A percentile compares a stretch with the other conserved stretches of the same genome.
phyloP scores from a whole-genome alignment of 2,329 filamentous ascomycete genomes.

The Pseudogymnoascus sp. region DNA sequence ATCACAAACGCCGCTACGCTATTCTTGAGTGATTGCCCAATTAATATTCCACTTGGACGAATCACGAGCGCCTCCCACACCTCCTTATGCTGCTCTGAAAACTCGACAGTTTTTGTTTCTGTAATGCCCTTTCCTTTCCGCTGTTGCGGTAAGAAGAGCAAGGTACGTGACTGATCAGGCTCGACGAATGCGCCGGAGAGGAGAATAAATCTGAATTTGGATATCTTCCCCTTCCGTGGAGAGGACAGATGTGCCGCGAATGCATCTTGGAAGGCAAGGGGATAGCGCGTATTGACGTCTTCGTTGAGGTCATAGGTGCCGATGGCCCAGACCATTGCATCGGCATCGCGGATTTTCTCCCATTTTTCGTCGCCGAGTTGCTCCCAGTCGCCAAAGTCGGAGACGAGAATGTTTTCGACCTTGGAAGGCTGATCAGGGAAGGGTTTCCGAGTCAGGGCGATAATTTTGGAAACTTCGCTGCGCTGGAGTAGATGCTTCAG shows the following conservation, averaged over 20 bases:
- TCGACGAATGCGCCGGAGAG: conserved; percentile 31
- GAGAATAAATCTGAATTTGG: conserved; percentile 28
- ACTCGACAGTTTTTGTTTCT: conserved; percentile 21
- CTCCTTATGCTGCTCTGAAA: conserved; percentile 17
- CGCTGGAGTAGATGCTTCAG: conserved; percentile 30
- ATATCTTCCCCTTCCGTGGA: conserved; percentile 2
- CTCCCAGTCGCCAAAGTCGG: conserved; percentile 25
- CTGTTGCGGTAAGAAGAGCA: conserved; percentile 25
- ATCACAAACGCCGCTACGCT: conserved; percentile 10
- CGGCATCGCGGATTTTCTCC: conserved; percentile 23
- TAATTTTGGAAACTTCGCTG: conserved; percentile 25
- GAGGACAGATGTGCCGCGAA: conserved; percentile 19
- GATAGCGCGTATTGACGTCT: conserved; percentile 22
- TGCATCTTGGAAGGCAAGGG: conserved; percentile 21
- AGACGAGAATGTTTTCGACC: conserved; percentile 20
- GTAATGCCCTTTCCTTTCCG: conserved; percentile 25
- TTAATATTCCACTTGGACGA: conserved; percentile 20
- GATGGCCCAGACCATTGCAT: conserved; percentile 27
- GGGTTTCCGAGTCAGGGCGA: conserved; percentile 29
- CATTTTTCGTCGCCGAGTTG: conserved; percentile 20
- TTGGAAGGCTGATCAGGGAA: conserved; percentile 22
- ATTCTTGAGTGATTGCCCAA: conserved; percentile 9
- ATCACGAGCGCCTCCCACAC: conserved; percentile 20
- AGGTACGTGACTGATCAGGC: conserved; percentile 27
- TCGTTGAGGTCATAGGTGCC: conserved; percentile 21